Conservation (phyloP, 345 rosid genomes). For the Populus deltoides region DNA sequence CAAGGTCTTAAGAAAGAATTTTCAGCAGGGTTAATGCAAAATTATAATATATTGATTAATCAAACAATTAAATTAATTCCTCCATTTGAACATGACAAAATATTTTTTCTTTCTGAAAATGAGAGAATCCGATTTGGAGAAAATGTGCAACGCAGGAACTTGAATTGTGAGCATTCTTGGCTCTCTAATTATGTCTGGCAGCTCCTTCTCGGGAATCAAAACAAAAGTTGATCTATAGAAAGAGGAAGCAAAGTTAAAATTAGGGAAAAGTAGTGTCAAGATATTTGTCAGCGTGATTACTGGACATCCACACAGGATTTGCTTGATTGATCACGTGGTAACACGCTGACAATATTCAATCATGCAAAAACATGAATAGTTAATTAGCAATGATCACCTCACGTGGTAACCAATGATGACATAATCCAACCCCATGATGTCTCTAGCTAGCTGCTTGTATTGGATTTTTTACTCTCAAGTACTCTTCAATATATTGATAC, state of each 20-base stretch:
- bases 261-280: not conserved
- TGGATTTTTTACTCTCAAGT: not conserved
- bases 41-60: too few relatives aligned
- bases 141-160: not conserved
- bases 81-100: too few relatives aligned
- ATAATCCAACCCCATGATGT: not conserved
- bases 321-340: too few relatives aligned
- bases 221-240: not conserved
- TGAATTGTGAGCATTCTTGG: too few relatives aligned
- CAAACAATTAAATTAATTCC: too few relatives aligned
- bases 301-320: too few relatives aligned
- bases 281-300: too few relatives aligned
- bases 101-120: too few relatives aligned
- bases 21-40: too few relatives aligned
- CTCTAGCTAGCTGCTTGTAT: too few relatives aligned
- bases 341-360: too few relatives aligned
- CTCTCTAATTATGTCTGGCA: not conserved
- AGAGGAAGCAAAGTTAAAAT: not conserved
- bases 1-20: too few relatives aligned
- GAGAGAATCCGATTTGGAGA: not conserved
- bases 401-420: not conserved
- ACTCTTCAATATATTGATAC: not conserved
- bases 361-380: not conserved
- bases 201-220: not conserved
- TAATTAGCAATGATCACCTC: not conserved